phyloP scores from a whole-genome alignment of 73 alveolate genomes.

The Tetrahymena elliotti region DNA sequence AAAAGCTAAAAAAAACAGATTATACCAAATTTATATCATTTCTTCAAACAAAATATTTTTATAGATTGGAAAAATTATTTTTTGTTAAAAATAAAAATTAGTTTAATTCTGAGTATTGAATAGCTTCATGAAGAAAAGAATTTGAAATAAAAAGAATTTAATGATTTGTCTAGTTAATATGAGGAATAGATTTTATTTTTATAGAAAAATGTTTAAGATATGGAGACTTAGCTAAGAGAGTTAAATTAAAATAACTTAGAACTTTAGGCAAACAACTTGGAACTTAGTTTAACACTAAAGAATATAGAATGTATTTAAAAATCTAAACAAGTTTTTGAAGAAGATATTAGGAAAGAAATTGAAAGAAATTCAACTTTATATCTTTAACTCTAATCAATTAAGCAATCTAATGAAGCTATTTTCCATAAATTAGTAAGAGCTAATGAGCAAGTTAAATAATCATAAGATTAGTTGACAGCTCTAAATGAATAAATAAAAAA shows the following conservation, averaged over 20 bases:
- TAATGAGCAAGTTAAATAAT: not conserved
- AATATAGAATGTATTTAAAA: not conserved
- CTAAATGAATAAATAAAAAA: not conserved
- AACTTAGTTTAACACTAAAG: not conserved
- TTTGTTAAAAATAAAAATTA: not conserved
- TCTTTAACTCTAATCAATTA: not conserved
- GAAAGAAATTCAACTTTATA: not conserved
- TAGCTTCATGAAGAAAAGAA: not conserved
- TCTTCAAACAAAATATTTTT: too few species aligned
- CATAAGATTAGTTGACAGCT: not conserved
- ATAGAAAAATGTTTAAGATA: not conserved
- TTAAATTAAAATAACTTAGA: not conserved
- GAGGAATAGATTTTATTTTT: not conserved
- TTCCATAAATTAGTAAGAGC: not conserved
- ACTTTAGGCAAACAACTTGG: not conserved
- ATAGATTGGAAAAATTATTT: too few species aligned
- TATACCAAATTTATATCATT: too few species aligned
- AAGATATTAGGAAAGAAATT: not conserved
- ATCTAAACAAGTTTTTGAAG: not conserved
- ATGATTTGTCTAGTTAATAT: not conserved
- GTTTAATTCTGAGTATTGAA: not conserved
- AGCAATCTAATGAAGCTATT: not conserved
- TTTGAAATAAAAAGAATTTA: not conserved
- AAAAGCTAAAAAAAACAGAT: too few species aligned
- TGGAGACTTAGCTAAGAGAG: not conserved